Conservation (phyloP, 306 rosid genomes). For the Arachis hypogaea region DNA sequence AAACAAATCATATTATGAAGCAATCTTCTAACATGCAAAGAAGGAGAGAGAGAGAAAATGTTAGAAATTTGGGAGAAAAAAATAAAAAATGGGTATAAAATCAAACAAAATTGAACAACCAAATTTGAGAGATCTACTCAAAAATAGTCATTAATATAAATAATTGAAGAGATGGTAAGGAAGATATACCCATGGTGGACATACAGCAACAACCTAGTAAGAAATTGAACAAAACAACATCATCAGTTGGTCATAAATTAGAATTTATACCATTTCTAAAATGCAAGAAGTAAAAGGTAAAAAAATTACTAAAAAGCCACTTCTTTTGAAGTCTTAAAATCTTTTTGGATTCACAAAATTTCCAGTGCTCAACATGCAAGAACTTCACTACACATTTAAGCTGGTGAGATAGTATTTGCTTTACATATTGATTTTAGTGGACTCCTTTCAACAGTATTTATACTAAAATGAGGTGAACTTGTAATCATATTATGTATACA, state of each 20-base stretch:
- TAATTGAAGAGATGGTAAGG: background rate
- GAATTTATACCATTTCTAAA: background rate
- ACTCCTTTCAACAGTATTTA: background rate
- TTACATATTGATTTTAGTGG: background rate
- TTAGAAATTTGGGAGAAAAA: background rate
- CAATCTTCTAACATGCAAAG: background rate
- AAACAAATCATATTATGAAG: no score
- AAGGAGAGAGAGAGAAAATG: background rate
- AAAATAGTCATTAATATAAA: background rate
- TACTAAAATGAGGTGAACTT: no score
- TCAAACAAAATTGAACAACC: background rate
- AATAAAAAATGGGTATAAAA: background rate
- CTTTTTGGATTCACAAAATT: background rate
- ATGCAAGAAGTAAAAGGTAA: background rate
- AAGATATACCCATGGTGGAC: constrained; percentile 28
- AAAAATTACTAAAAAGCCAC: constrained; percentile 7
- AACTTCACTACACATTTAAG: background rate
- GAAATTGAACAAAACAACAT: background rate
- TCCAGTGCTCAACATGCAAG: background rate
- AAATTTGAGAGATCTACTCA: background rate
- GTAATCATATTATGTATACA: no score
- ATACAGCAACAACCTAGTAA: background rate
- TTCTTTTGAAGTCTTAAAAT: background rate
- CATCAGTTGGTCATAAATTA: background rate
- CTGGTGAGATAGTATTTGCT: background rate